Base-by-base conservation (phyloP, 2,329 filamentous ascomycete species). In the Talaromyces sp. region DNA sequence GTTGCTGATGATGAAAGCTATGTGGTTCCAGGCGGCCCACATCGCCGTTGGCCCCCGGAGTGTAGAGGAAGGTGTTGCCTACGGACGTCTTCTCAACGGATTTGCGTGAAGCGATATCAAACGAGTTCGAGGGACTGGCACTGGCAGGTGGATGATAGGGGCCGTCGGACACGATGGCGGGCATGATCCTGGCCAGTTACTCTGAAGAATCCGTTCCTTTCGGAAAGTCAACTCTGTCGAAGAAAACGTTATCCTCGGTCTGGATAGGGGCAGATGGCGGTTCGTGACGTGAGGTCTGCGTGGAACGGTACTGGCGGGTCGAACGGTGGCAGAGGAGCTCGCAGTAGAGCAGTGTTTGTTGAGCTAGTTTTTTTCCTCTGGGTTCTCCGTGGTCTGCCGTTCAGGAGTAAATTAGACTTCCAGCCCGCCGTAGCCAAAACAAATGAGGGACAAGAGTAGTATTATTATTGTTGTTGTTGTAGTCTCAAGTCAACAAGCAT, bases 31-130 rank as follows among this genome's bases (percentile, higher is more conserved):
- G 66, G 60, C 75, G 71, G 59, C 70, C 75, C n/a, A 72, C 68
- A 65, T 80, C 78, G 62, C 75, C 74, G 71, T 78, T 79, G 55
- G 74, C 72, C 68, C 77, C 77, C 68, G 77, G 76, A 31, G 78
- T 80, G 74, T 78, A 80, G 58, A 80, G 69, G 68, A 81, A 80
- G 37, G 79, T 76, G 66, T 79, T 79, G 61, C 77, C 75, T 37
- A 78, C 72, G 33, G 79, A 70, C 48, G 71, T 70, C 67, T 79
- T 80, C 57, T 81, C 79, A 68, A 77, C 71, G 40, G 76, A 73
- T 70, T 80, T 80, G 23, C 75, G 74, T 31, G 75, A 71, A 35
- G 71, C 67, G 42, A 76, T 73, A 61, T 79, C 78, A 55, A 79
- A 75, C 40, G 77, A 71, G 59, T 75, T 74, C 42, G 72, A 73